Conservation (phyloP, 2,329 filamentous ascomycete species). For the Ophiocordyceps camponoti-floridani region DNA sequence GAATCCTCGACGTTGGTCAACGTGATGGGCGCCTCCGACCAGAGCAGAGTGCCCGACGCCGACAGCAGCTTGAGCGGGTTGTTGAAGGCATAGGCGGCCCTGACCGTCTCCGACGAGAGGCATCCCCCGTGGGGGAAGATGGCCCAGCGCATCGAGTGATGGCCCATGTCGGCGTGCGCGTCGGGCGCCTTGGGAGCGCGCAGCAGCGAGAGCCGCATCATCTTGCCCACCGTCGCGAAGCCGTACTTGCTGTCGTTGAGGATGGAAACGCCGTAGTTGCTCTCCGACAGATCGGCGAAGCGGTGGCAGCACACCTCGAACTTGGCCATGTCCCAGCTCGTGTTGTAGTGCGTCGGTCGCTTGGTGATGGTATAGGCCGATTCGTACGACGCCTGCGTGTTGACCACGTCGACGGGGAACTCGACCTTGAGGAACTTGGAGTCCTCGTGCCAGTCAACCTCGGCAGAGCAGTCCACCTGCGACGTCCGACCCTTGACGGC, state of each 20-base stretch:
- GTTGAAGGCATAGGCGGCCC: constrained; percentile 81
- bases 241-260: constrained; percentile 94
- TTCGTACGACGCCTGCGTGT: constrained; percentile 88
- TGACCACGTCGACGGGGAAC: constrained; percentile 82
- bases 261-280: constrained; percentile 78
- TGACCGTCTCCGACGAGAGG: constrained; percentile 56
- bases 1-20: constrained; percentile 38
- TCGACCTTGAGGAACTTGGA: constrained; percentile 99
- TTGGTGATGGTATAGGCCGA: constrained; percentile 81
- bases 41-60: constrained; percentile 9
- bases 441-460: constrained; percentile 92
- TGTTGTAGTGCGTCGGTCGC: constrained; percentile 95
- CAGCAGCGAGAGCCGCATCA: constrained; percentile 78
- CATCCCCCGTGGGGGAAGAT: constrained; percentile 69
- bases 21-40: constrained; percentile 33
- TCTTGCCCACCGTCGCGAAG: constrained; percentile 73
- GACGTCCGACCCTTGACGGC: constrained; percentile 39
- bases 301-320: constrained; percentile 95
- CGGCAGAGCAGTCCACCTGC: constrained; percentile 60
- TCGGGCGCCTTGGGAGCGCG: constrained; percentile 85
- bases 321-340: constrained; percentile 91
- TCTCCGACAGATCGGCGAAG: constrained; percentile 78
- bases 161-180: constrained; percentile 84
- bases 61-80: constrained; percentile 41
- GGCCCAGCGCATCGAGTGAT: constrained; percentile 73